phyloP scores from a whole-genome alignment of 2,329 filamentous ascomycete genomes.

The Neonectria ditissima region DNA sequence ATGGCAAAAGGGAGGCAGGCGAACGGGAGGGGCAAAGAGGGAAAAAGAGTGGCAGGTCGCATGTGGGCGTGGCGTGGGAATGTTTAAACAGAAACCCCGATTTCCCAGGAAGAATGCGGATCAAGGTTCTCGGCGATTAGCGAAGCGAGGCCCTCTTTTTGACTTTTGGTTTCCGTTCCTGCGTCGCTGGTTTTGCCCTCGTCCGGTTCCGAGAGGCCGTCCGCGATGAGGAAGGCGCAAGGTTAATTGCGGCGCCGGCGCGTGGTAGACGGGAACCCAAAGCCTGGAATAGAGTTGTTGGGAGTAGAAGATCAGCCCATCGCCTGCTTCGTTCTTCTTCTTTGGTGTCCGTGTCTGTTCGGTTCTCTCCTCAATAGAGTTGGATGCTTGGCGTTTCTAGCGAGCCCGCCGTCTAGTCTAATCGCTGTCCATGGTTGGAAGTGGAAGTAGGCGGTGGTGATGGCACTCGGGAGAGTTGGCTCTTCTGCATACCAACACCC shows the following conservation, averaged over 20 bases:
- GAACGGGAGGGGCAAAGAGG: too few species aligned
- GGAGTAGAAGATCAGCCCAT: too few species aligned
- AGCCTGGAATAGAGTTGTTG: neutral
- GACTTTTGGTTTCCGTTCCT: constrained; percentile 45
- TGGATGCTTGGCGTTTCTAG: too few species aligned
- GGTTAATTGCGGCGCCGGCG: constrained; percentile 19
- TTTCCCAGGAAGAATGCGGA: neutral
- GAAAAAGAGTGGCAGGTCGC: neutral
- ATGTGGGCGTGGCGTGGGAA: constrained; percentile 2
- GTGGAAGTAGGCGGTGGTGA: too few species aligned
- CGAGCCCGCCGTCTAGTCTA: too few species aligned
- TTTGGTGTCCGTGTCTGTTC: too few species aligned
- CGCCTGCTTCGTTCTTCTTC: too few species aligned
- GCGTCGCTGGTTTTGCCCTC: constrained; percentile 11
- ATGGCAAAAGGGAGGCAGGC: neutral
- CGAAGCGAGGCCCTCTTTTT: constrained; percentile 28
- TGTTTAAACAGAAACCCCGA: neutral
- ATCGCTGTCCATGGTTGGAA: too few species aligned
- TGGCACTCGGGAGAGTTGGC: too few species aligned
- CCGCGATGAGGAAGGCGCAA: constrained; percentile 36
- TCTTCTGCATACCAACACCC: too few species aligned
- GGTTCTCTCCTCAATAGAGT: too few species aligned
- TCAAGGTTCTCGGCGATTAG: neutral
- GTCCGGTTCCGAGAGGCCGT: neutral
- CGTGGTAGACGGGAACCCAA: neutral